These are phyloP conservation scores for Nakazawaea wyomingensis DNA, from an alignment of 805 yeast species.

Conservation along the genomic window DNA sequence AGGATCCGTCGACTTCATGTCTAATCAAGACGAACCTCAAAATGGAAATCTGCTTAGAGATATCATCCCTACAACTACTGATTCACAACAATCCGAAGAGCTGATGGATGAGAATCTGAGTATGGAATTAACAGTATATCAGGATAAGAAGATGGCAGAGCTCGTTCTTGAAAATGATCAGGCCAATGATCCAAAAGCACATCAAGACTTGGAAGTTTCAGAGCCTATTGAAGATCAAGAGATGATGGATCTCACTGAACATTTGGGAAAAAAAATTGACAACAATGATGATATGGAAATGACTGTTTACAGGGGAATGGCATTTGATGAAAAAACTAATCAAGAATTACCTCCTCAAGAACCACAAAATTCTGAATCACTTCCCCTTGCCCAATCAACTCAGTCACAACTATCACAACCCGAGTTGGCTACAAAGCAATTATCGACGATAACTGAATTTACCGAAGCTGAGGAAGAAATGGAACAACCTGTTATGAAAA, in stretches of 20 bases:
- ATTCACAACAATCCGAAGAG: not conserved
- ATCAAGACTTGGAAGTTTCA: not conserved
- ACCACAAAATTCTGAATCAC: too few species aligned
- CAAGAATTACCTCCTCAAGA: not conserved
- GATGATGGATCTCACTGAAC: not conserved
- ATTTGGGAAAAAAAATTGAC: not conserved
- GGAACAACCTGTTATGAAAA: slow-evolving; percentile 1
- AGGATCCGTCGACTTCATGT: too few species aligned
- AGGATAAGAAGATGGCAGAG: not conserved
- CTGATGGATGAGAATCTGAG: not conserved
- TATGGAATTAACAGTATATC: slow-evolving; percentile 1
- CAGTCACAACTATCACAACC: not conserved
- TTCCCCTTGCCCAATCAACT: not conserved
- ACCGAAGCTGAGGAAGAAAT: slow-evolving; percentile 17
- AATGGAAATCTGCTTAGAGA: too few species aligned
- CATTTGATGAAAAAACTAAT: slow-evolving; percentile 2
- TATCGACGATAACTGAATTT: slow-evolving; percentile 1
- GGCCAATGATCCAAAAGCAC: not conserved
- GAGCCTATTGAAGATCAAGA: not conserved
- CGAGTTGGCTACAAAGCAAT: not conserved
- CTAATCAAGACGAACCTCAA: too few species aligned
- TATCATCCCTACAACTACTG: too few species aligned
- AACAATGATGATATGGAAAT: slow-evolving; percentile 14
- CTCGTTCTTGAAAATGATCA: not conserved
- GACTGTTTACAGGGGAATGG: slow-evolving; percentile 7